phyloP scores from a whole-genome alignment of 495 filamentous ascomycete species.

The Aspergillus funiculosus region DNA sequence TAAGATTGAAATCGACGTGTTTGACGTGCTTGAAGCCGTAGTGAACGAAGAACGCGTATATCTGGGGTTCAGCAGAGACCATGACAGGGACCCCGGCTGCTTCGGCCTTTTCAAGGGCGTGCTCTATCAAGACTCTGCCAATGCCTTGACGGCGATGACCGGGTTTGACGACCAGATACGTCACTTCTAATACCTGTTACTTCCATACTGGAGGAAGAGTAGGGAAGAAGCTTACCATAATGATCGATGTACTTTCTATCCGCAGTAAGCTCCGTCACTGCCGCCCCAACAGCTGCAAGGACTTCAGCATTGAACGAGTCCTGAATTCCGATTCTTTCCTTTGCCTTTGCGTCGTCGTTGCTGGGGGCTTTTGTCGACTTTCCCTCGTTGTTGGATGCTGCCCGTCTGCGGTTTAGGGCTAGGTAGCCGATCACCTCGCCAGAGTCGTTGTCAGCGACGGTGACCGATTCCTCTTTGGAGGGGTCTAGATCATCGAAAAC shows the following conservation, averaged over 20 bases:
- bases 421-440: conserved; percentile 19
- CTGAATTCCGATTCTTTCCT: background rate
- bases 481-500: conserved; percentile 11
- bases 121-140: conserved; percentile 13
- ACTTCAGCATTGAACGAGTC: conserved; percentile 16
- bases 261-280: background rate
- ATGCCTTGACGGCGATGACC: conserved; percentile 13
- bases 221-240: conserved; percentile 13
- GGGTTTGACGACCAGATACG: conserved; percentile 19
- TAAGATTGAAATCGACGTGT: conserved; percentile 21
- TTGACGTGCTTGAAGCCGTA: conserved; percentile 16
- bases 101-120: conserved; percentile 14
- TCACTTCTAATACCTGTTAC: conserved; percentile 7
- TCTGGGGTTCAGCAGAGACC: conserved; percentile 17
- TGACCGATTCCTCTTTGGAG: conserved; percentile 1
- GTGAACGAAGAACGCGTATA: conserved; percentile 15
- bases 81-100: conserved; percentile 8
- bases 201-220: background rate
- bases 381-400: background rate
- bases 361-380: too few relatives aligned
- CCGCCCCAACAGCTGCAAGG: conserved; percentile 9
- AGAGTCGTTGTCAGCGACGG: conserved; percentile 16
- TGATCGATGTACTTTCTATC: conserved; percentile 13
- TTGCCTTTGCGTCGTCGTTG: background rate
- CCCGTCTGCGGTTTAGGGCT: conserved; percentile 9